Conservation (phyloP, 2,329 filamentous ascomycete species). For the Colletotrichum incanum region DNA sequence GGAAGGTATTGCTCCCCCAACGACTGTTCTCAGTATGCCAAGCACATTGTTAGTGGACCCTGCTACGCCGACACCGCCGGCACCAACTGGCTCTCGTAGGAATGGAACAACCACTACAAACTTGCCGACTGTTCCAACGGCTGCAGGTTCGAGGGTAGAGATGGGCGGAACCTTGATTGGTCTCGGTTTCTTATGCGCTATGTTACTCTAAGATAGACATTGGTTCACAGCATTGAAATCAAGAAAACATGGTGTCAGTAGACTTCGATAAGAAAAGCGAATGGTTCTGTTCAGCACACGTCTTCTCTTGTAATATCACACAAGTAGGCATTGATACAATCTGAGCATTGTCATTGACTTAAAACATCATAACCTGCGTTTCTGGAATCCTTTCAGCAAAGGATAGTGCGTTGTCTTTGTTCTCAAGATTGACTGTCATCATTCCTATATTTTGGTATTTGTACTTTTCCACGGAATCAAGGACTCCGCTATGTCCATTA, state of each 20-base stretch:
- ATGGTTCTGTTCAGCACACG: not conserved
- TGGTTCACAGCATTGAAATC: not conserved
- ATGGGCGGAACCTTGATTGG: not conserved
- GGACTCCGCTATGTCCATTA: too few relatives aligned
- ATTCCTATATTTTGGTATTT: too few relatives aligned
- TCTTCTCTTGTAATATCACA: too few relatives aligned
- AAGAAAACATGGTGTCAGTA: not conserved
- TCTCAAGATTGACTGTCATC: too few relatives aligned
- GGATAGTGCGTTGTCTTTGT: too few relatives aligned
- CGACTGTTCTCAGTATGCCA: slow-evolving; percentile 23
- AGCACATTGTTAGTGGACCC: slow-evolving; percentile 30
- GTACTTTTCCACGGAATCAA: too few relatives aligned
- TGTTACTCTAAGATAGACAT: not conserved
- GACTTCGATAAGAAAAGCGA: not conserved
- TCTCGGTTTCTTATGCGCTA: not conserved
- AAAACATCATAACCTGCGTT: not conserved
- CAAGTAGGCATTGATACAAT: not conserved
- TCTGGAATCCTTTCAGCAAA: too few relatives aligned
- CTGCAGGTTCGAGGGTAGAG: slow-evolving; percentile 21
- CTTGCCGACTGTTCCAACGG: slow-evolving; percentile 14
- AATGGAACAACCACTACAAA: slow-evolving; percentile 27
- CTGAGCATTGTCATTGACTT: too few relatives aligned
- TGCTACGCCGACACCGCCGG: slow-evolving; percentile 29
- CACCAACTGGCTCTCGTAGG: slow-evolving; percentile 3
- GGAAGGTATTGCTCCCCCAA: slow-evolving; percentile 31